These are phyloP conservation scores for Aspergillus fumigatiaffinis DNA, from an alignment of 2,329 filamentous ascomycete genomes.

Conservation along the genomic window DNA sequence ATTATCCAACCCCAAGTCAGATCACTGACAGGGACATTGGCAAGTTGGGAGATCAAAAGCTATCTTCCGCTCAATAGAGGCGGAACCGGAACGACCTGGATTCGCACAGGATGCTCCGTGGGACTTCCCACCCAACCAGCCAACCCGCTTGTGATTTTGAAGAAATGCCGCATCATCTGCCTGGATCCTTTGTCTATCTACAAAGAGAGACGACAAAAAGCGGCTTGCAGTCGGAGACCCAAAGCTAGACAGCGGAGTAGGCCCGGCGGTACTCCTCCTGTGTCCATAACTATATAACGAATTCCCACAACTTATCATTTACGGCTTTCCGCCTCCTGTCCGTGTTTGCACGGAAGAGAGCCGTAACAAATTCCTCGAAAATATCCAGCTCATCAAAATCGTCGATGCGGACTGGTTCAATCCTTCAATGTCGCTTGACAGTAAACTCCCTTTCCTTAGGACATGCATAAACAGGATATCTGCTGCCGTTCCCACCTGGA, in stretches of 20 bases:
- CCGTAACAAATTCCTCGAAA: neutral
- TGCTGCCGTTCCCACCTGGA: neutral
- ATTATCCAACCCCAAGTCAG: constrained; percentile 4
- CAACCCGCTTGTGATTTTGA: no score
- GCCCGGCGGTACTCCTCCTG: neutral
- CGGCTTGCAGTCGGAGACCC: no score
- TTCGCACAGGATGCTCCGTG: no score
- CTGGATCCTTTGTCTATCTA: no score
- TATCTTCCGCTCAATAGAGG: no score
- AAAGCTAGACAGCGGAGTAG: neutral
- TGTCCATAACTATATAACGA: neutral
- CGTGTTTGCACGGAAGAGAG: neutral
- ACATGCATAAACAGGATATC: neutral
- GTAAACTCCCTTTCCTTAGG: neutral
- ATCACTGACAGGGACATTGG: neutral
- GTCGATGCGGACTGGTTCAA: neutral
- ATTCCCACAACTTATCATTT: neutral
- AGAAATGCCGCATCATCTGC: no score
- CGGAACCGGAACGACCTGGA: no score
- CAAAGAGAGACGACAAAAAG: no score
- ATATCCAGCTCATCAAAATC: neutral
- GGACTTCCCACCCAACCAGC: no score
- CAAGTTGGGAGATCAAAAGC: neutral
- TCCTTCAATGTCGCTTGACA: neutral
- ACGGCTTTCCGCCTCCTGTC: neutral